A percentile compares a stretch with the other conserved stretches of the same genome.
Evolutionary conservation across 2,329 filamentous ascomycete genomes (phyloP).

Genomic region (Cladobotryum protrusum): DNA sequence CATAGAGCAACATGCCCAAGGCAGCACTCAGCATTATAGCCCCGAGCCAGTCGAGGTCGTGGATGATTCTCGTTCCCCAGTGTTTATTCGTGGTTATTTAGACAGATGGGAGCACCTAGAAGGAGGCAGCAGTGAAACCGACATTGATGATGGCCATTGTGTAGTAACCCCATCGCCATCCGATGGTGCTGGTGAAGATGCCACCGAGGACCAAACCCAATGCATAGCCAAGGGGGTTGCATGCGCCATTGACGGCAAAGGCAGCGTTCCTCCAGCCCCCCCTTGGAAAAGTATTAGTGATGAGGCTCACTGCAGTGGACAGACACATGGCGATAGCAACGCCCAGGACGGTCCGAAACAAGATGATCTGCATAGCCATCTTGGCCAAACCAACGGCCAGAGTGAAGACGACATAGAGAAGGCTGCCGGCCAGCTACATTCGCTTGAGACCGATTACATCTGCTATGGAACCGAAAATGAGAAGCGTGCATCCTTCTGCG

Average conservation of each 20-base stretch:
- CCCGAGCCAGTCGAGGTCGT: conserved; percentile 49
- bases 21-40: conserved; percentile 38
- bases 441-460: neutral
- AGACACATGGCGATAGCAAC: conserved; percentile 32
- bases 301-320: conserved; percentile 31
- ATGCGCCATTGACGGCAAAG: conserved; percentile 40
- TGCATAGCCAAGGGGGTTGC: conserved; percentile 41
- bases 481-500: conserved; percentile 20
- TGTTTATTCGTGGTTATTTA: too few relatives aligned
- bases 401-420: conserved; percentile 27
- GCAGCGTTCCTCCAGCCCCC: conserved; percentile 34
- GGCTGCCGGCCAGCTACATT: conserved; percentile 19
- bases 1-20: conserved; percentile 45
- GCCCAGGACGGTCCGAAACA: conserved; percentile 30
- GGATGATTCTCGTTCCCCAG: too few relatives aligned
- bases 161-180: conserved; percentile 41
- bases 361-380: conserved; percentile 32
- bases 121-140: conserved; percentile 27
- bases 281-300: conserved; percentile 31
- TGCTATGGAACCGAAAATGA: neutral
- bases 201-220: conserved; percentile 45
- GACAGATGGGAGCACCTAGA: neutral
- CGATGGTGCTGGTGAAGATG: conserved; percentile 40
- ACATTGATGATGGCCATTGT: conserved; percentile 27
- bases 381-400: conserved; percentile 27